Evolutionary conservation across 768 basidiomycete genomes (phyloP).

Genomic region (Phaeotremella skinneri): DNA sequence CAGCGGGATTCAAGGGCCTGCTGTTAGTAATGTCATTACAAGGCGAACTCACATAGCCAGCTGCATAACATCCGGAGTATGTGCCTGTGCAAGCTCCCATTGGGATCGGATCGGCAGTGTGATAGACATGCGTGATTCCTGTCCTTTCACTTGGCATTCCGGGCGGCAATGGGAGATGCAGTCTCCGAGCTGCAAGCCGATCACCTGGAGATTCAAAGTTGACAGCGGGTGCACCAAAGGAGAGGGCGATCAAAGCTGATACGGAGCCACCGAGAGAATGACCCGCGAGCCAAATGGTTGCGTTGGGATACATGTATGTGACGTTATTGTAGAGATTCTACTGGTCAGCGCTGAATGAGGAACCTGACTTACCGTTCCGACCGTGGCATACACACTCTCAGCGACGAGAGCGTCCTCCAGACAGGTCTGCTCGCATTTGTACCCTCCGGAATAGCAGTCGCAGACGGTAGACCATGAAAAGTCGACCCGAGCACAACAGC

Average conservation of each 20-base stretch:
- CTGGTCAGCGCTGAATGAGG: slow-evolving; percentile 8
- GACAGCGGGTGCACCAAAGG: slow-evolving; percentile 90
- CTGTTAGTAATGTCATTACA: background rate
- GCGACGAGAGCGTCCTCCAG: slow-evolving; percentile 72
- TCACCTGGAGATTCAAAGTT: slow-evolving; percentile 90
- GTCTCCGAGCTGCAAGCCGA: slow-evolving; percentile 67
- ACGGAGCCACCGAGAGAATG: slow-evolving; percentile 72
- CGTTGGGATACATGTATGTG: slow-evolving; percentile 80
- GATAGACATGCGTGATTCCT: slow-evolving; percentile 75
- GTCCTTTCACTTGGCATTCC: slow-evolving; percentile 46
- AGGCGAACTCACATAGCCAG: slow-evolving; percentile 62
- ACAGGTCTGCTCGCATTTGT: slow-evolving; percentile 77
- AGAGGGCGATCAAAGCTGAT: slow-evolving; percentile 76
- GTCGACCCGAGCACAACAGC: slow-evolving; percentile 93
- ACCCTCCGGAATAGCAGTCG: slow-evolving; percentile 71
- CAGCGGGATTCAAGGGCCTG: slow-evolving; percentile 57
- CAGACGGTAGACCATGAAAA: slow-evolving; percentile 93
- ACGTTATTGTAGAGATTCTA: slow-evolving; percentile 92
- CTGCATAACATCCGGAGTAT: slow-evolving; percentile 71
- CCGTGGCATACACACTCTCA: slow-evolving; percentile 82
- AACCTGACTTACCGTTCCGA: slow-evolving; percentile 66
- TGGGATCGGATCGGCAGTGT: slow-evolving; percentile 91
- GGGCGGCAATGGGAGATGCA: slow-evolving; percentile 85
- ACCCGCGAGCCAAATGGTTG: slow-evolving; percentile 86
- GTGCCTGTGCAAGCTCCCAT: slow-evolving; percentile 56